phyloP scores from a whole-genome alignment of 208 protist genomes.

The Naegleria fowleri region DNA sequence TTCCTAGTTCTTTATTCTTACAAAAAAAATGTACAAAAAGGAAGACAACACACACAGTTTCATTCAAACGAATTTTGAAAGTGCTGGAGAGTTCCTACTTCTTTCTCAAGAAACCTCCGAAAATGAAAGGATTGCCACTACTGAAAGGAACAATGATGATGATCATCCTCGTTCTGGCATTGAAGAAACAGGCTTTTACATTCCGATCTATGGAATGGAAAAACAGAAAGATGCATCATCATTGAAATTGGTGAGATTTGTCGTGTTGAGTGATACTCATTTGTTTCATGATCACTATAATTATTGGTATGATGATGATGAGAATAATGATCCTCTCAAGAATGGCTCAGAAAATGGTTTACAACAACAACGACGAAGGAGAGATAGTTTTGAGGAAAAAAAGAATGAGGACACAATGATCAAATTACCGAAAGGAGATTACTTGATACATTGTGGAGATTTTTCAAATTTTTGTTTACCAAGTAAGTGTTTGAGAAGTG shows the following conservation, averaged over 20 bases:
- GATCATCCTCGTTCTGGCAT: too few relatives aligned
- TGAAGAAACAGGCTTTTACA: too few relatives aligned
- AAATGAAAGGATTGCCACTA: too few relatives aligned
- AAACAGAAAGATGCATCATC: background rate
- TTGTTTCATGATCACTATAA: background rate
- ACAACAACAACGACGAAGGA: too few relatives aligned
- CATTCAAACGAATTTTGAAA: too few relatives aligned
- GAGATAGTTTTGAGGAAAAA: background rate
- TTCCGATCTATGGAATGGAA: background rate
- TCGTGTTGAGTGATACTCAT: background rate
- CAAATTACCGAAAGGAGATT: background rate
- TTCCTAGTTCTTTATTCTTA: too few relatives aligned
- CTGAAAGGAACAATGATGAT: too few relatives aligned
- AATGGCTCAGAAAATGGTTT: too few relatives aligned
- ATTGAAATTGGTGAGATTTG: background rate
- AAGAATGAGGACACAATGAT: background rate
- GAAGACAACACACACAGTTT: too few relatives aligned
- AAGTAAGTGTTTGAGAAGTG: background rate
- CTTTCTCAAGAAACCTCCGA: too few relatives aligned
- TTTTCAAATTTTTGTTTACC: slow-evolving; percentile 16
- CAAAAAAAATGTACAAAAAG: too few relatives aligned
- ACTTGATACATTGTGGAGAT: slow-evolving; percentile 19
- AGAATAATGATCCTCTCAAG: background rate
- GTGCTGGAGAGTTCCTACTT: too few relatives aligned
- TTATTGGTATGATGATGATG: background rate